Evolutionary conservation across 805 yeast genomes (phyloP).

Genomic region (Kodamaea hsintzibuensis): DNA sequence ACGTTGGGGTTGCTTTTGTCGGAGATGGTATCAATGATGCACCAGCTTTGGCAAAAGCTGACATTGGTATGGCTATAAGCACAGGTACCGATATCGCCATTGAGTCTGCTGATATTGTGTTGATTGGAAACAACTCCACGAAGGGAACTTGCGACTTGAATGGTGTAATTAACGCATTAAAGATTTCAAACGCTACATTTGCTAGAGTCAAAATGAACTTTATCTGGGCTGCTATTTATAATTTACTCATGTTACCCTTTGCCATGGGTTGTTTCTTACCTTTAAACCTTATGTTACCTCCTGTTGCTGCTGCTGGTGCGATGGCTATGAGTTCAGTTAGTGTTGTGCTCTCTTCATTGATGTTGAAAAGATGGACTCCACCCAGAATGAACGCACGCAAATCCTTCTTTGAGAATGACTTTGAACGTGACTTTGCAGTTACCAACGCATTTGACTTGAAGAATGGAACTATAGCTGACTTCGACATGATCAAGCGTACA

Average conservation of each 20-base stretch:
- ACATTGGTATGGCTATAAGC: slow-evolving; percentile 87
- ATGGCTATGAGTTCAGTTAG: slow-evolving; percentile 94
- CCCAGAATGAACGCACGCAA: slow-evolving; percentile 19
- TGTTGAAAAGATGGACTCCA: slow-evolving; percentile 64
- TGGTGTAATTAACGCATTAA: slow-evolving; percentile 62
- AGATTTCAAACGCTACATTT: slow-evolving; percentile 71
- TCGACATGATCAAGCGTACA: slow-evolving; percentile 17
- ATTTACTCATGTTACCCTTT: slow-evolving; percentile 81
- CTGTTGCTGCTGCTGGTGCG: slow-evolving; percentile 85
- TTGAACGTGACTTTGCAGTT: slow-evolving; percentile 18
- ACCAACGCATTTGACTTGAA: slow-evolving; percentile 26
- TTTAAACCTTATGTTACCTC: slow-evolving; percentile 74
- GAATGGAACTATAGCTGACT: slow-evolving; percentile 25
- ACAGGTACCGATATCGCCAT: slow-evolving; percentile 96
- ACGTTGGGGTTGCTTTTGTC: slow-evolving; percentile 69
- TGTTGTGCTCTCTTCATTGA: slow-evolving; percentile 78
- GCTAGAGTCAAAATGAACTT: slow-evolving; percentile 76
- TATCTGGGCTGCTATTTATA: slow-evolving; percentile 84
- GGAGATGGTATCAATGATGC: slow-evolving; percentile 99
- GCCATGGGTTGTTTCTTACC: slow-evolving; percentile 92
- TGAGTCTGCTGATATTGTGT: slow-evolving; percentile 92
- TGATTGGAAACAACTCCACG: slow-evolving; percentile 46
- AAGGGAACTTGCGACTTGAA: slow-evolving; percentile 31
- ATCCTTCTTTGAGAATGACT: slow-evolving; percentile 15
- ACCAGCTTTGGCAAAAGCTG: slow-evolving; percentile 88